Percentiles rank a stretch among this genome's conserved stretches.
Conservation (phyloP, 805 yeast genomes). For the Sugiyamaella smithiae region DNA sequence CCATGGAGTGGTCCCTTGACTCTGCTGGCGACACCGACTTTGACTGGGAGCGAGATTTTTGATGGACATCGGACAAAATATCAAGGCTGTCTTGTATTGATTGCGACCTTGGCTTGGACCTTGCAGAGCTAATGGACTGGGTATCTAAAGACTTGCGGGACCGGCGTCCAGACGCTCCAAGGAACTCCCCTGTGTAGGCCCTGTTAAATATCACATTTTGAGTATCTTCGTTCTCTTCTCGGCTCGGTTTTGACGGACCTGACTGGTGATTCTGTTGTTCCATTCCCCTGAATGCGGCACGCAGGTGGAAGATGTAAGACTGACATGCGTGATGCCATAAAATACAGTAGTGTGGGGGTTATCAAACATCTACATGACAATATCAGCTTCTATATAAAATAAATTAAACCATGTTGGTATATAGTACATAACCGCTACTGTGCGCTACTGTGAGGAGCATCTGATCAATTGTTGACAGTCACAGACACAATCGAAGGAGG, state of each 20-base stretch:
- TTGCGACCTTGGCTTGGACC: neutral
- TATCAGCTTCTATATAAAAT: too few species aligned
- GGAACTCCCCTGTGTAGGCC: neutral
- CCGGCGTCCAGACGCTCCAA: neutral
- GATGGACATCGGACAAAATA: too few species aligned
- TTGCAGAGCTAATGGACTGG: neutral
- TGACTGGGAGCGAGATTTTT: too few species aligned
- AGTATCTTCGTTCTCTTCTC: neutral
- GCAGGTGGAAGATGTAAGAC: too few species aligned
- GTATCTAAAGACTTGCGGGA: neutral
- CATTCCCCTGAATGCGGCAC: constrained; percentile 1
- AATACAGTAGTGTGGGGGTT: too few species aligned
- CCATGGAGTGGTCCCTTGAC: neutral
- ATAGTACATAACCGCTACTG: too few species aligned
- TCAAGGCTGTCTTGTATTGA: neutral
- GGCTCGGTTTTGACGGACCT: too few species aligned
- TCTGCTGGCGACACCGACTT: neutral
- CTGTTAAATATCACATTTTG: neutral
- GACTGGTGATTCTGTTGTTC: neutral
- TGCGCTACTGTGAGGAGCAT: too few species aligned
- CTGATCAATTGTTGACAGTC: too few species aligned
- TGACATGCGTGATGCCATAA: too few species aligned
- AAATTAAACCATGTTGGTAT: too few species aligned
- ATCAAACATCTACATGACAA: too few species aligned
- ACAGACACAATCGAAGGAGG: constrained; percentile 32